Evolutionary conservation across 176 grass and related monocot species (phyloP).

Genomic region (Lolium rigidum): DNA sequence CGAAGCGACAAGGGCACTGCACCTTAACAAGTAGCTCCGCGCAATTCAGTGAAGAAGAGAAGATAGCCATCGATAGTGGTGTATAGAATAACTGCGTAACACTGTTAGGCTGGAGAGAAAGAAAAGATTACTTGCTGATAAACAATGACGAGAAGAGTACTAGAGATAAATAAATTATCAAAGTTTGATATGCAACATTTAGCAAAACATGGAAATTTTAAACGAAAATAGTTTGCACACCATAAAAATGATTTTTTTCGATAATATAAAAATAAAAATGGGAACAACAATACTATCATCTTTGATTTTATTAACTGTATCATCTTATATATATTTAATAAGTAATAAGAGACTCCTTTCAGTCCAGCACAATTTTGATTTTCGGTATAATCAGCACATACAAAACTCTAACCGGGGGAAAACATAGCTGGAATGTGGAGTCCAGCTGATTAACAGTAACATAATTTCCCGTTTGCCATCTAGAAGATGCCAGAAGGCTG

Average conservation of each 20-base stretch:
- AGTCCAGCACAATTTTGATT: not conserved
- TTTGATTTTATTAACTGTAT: not conserved
- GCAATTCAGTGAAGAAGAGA: not conserved
- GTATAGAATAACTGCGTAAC: not conserved
- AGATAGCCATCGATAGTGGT: constrained; percentile 16
- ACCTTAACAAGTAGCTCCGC: constrained; percentile 42
- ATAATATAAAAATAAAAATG: no score
- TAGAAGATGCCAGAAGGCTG: not conserved
- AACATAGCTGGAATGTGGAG: not conserved
- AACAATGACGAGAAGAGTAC: not conserved
- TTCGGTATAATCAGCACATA: no score
- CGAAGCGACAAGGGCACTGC: not conserved
- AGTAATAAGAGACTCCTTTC: not conserved
- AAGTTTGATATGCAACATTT: not conserved
- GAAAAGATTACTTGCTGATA: not conserved
- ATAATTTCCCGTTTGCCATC: not conserved
- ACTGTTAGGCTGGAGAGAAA: not conserved
- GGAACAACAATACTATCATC: not conserved
- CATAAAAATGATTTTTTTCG: not conserved
- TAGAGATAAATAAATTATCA: not conserved
- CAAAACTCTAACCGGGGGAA: not conserved
- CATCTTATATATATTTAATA: not conserved
- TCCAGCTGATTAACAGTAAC: not conserved
- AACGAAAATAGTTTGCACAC: not conserved
- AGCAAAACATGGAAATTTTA: not conserved